Conservation (phyloP, 75 land plant genomes). For the Picea sitchensis region DNA sequence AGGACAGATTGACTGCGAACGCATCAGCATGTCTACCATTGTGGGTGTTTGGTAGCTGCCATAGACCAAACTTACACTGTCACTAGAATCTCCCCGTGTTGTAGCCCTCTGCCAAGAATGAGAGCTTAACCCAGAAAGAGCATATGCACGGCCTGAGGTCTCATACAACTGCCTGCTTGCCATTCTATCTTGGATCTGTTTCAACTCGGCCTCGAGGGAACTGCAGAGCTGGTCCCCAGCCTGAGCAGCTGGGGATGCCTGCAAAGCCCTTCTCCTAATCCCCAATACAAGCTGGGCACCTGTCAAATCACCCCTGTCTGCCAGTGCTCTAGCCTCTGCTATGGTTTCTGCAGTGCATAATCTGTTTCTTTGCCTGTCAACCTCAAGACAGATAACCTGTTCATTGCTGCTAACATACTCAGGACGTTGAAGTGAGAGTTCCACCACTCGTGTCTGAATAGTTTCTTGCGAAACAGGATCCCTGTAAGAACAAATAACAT, state of each 20-base stretch:
- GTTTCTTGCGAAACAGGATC: constrained; percentile 58
- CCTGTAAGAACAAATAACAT: constrained; percentile 50
- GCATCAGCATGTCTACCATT: constrained; percentile 80
- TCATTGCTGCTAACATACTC: constrained; percentile 9
- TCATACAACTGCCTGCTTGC: constrained; percentile 65
- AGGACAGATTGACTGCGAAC: constrained; percentile 55
- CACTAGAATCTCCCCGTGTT: constrained; percentile 72
- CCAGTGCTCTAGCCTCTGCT: constrained; percentile 54
- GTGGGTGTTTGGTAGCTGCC: constrained; percentile 77
- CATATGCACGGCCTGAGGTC: constrained; percentile 79
- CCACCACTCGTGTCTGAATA: constrained; percentile 18
- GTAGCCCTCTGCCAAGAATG: constrained; percentile 93
- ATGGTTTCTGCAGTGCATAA: constrained; percentile 60
- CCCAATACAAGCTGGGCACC: constrained; percentile 56
- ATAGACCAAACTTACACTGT: constrained; percentile 42
- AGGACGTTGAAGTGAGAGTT: constrained; percentile 47
- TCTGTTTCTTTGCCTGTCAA: constrained; percentile 68
- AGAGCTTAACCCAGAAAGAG: constrained; percentile 84
- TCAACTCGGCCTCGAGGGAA: constrained; percentile 68
- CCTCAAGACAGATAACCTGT: constrained; percentile 44
- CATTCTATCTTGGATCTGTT: constrained; percentile 85
- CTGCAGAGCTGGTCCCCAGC: constrained; percentile 59
- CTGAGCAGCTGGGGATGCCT: constrained; percentile 30
- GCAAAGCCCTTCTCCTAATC: constrained; percentile 28
- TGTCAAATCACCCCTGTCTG: constrained; percentile 60